These are phyloP conservation scores for Mycena latifolia DNA, from an alignment of 768 basidiomycete genomes.

Conservation along the genomic window DNA sequence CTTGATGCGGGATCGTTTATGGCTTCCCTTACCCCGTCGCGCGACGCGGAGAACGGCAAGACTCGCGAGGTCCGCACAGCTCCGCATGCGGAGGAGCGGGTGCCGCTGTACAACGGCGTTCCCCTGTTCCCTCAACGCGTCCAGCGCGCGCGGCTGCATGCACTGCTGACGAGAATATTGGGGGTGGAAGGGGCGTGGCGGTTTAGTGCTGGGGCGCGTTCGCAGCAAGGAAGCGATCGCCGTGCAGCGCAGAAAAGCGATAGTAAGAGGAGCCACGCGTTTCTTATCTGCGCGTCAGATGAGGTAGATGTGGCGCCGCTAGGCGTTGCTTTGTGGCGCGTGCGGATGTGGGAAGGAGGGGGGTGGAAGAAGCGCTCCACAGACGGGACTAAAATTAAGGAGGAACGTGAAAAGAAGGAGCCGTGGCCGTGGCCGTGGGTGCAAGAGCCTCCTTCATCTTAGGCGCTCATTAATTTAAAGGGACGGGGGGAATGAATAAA, in stretches of 20 bases:
- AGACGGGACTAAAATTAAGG: slow-evolving; percentile 12
- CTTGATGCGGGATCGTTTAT: background rate
- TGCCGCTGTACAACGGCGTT: slow-evolving; percentile 80
- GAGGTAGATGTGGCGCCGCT: slow-evolving; percentile 72
- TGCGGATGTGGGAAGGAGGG: slow-evolving; percentile 80
- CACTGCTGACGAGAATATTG: slow-evolving; percentile 61
- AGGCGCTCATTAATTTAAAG: too few relatives aligned
- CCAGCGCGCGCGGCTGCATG: slow-evolving; percentile 73
- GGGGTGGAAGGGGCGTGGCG: slow-evolving; percentile 55
- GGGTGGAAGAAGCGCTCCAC: slow-evolving; percentile 53
- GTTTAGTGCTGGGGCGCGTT: slow-evolving; percentile 39
- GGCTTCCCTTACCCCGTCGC: background rate
- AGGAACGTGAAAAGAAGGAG: slow-evolving; percentile 18
- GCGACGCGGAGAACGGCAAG: background rate
- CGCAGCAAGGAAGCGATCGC: slow-evolving; percentile 12
- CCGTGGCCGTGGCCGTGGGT: slow-evolving; percentile 26
- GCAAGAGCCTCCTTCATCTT: slow-evolving; percentile 3
- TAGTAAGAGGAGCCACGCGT: slow-evolving; percentile 75
- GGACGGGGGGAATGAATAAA: background rate
- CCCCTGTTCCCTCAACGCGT: slow-evolving; percentile 70
- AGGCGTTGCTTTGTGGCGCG: slow-evolving; percentile 82
- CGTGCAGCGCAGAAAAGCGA: slow-evolving; percentile 40
- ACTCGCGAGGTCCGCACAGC: background rate
- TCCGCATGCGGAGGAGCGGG: slow-evolving; percentile 42
- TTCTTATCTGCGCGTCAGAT: slow-evolving; percentile 68